phyloP scores from a whole-genome alignment of 768 basidiomycete species.

The Suillus subluteus region DNA sequence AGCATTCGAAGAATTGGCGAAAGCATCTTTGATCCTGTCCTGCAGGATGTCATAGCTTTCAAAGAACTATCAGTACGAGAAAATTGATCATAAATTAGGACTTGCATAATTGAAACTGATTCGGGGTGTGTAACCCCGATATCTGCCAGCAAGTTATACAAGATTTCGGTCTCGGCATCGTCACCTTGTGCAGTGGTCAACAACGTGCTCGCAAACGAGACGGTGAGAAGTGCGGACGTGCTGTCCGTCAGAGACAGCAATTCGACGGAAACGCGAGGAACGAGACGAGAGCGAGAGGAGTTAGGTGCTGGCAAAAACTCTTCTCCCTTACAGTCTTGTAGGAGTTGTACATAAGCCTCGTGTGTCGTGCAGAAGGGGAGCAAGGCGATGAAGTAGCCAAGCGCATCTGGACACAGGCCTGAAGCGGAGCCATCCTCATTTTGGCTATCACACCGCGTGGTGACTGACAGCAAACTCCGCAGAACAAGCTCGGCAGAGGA shows the following conservation, averaged over 20 bases:
- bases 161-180: constrained; percentile 78
- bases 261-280: constrained; percentile 57
- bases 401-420: constrained; percentile 57
- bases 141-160: constrained; percentile 78
- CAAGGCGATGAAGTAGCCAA: constrained; percentile 82
- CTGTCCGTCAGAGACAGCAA: constrained; percentile 66
- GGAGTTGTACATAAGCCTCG: constrained; percentile 57
- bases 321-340: constrained; percentile 65
- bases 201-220: constrained; percentile 78
- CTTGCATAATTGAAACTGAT: constrained; percentile 72
- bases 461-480: constrained; percentile 64
- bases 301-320: constrained; percentile 44
- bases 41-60: constrained; percentile 75
- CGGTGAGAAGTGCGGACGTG: constrained; percentile 68
- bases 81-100: constrained; percentile 22
- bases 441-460: constrained; percentile 46
- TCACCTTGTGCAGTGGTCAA: constrained; percentile 76
- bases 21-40: constrained; percentile 73
- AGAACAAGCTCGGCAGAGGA: constrained; percentile 65
- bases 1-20: constrained; percentile 73
- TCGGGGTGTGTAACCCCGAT: constrained; percentile 72
- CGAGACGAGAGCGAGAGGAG: constrained; percentile 42
- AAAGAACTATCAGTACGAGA: constrained; percentile 12
- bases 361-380: constrained; percentile 67
- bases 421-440: constrained; percentile 44